Conservation (phyloP, 805 yeast species). For the Zygotorulaspora florentina region DNA sequence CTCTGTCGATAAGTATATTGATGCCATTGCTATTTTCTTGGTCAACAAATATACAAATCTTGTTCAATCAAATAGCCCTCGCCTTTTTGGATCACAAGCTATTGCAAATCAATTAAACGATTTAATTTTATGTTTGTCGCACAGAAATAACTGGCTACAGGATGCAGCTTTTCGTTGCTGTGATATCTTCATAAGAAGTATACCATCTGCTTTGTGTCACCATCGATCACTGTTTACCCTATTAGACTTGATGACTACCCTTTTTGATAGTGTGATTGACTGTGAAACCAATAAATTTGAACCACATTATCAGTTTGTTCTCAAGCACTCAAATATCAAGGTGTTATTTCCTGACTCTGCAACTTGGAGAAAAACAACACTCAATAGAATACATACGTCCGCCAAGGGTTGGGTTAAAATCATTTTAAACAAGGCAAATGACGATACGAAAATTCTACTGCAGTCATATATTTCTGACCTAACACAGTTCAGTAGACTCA, state of each 20-base stretch:
- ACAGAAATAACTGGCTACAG: conserved; percentile 69
- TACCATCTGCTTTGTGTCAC: conserved; percentile 80
- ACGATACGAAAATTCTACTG: conserved; percentile 73
- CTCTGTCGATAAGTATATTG: conserved; percentile 65
- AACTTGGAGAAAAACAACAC: conserved; percentile 71
- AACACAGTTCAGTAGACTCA: conserved; percentile 36
- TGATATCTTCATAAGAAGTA: conserved; percentile 54
- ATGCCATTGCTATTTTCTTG: conserved; percentile 56
- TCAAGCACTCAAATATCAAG: conserved; percentile 38
- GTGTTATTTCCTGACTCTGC: conserved; percentile 57
- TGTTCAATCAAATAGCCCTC: conserved; percentile 50
- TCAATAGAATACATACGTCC: conserved; percentile 51
- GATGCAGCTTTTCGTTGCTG: conserved; percentile 76
- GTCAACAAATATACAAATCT: conserved; percentile 52
- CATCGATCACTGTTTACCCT: conserved; percentile 68
- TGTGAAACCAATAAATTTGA: conserved; percentile 81
- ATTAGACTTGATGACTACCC: conserved; percentile 70
- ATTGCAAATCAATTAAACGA: conserved; percentile 67
- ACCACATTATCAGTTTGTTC: conserved; percentile 65
- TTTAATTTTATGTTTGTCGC: conserved; percentile 68
- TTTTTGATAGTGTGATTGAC: conserved; percentile 77
- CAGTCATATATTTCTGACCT: conserved; percentile 66
- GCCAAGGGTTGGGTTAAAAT: conserved; percentile 66
- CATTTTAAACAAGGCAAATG: conserved; percentile 54
- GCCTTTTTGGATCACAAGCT: conserved; percentile 51